Base-by-base conservation (phyloP, 306 rosid genomes). In the Dalbergia cultrata region DNA sequence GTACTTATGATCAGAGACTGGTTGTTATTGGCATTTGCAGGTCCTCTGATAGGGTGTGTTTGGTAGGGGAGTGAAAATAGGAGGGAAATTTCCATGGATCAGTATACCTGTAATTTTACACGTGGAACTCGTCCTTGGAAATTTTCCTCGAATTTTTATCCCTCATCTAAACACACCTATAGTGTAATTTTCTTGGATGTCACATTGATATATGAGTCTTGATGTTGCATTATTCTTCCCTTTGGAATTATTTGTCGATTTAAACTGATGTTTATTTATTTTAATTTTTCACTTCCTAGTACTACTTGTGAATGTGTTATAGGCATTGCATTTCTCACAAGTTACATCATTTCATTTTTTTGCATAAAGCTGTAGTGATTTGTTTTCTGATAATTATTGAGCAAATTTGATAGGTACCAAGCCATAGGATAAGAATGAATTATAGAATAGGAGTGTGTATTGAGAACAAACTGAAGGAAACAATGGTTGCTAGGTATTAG, bases 1-100 rank as follows among this genome's bases (percentile, higher is more conserved):
- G 98, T 94, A 83, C 77, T 47, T 37, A 54, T 47, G 61, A n/a
- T 66, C 4, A 22, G 6, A 86, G 26, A 34, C 58, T 75, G 35
- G 67, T 64, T 69, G 41, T 18, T 72, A 72, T 72, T 16, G 75
- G 56, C 67, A 22, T 74, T 59, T 22, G 59, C 21, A 5, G 50
- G 52, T 67, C 56, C 43, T 22, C 16, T n/a, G 50, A 64, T 16
- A 37, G 41, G 22, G 49, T 73, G 31, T 26, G 31, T 26, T 26
- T 26, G 31, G 3, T 26, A 26, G 31, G 31, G 31, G 31, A 26
- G 31, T 26, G 31, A 26, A 26, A 21, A 0, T 26, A 26, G 31
- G 31, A 26, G 1, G 31, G 31, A 26, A 26, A 26, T 26, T 26
- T 26, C 31, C 31, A 26, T 26, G 31, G 31, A 26, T 26, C 3